Evolutionary conservation across 257 asterid species (phyloP).

Genomic region (Lithospermum erythrorhizon): DNA sequence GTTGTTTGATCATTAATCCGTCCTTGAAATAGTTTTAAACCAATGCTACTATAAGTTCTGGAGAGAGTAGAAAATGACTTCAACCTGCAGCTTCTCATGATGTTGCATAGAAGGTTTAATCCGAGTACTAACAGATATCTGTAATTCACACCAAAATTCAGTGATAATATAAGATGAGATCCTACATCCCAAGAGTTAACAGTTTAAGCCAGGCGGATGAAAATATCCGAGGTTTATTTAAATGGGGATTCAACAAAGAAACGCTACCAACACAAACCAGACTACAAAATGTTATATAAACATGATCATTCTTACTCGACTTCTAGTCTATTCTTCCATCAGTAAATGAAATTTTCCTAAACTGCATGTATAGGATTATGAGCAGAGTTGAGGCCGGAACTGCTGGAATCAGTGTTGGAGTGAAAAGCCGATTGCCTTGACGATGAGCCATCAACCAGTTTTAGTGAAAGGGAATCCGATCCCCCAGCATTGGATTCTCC

Average conservation of each 20-base stretch:
- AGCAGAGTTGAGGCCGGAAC: slow-evolving; percentile 53
- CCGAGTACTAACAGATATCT: too few relatives aligned
- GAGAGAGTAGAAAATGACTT: too few relatives aligned
- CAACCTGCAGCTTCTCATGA: too few relatives aligned
- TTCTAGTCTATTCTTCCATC: slow-evolving; percentile 10
- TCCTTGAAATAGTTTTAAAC: too few relatives aligned
- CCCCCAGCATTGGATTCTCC: slow-evolving; percentile 57
- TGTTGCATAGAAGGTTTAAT: too few relatives aligned
- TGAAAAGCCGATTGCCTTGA: slow-evolving; percentile 92
- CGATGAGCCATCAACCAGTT: slow-evolving; percentile 57
- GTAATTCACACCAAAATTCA: too few relatives aligned
- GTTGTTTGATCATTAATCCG: too few relatives aligned
- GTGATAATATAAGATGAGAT: neutral
- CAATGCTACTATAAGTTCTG: too few relatives aligned
- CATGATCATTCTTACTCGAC: neutral
- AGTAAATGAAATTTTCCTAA: slow-evolving; percentile 14
- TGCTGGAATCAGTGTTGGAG: slow-evolving; percentile 55
- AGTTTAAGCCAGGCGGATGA: neutral
- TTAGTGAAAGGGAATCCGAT: slow-evolving; percentile 51
- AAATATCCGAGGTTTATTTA: too few relatives aligned
- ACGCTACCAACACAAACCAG: neutral
- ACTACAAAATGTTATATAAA: neutral
- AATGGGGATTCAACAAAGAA: neutral
- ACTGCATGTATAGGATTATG: slow-evolving; percentile 74
- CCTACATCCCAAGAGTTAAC: neutral